A percentile compares a stretch with the other conserved stretches of the same genome.
Conservation (phyloP, 2,329 filamentous ascomycete species). For the Cercospora brassicicola region DNA sequence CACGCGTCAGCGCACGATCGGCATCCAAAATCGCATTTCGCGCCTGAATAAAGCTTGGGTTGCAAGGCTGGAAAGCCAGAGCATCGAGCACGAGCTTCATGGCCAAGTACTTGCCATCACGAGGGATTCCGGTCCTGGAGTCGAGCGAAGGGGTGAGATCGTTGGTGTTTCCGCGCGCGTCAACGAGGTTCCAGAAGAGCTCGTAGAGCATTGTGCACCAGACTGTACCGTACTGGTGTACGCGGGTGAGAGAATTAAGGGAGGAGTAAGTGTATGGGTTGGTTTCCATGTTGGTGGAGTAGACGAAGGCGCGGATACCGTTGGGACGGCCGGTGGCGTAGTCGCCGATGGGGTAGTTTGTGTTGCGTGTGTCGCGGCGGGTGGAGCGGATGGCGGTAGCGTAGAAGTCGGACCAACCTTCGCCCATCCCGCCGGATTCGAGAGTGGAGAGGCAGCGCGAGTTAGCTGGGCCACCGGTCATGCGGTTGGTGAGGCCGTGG, state of each 20-base stretch:
- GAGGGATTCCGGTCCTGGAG: conserved; percentile 47
- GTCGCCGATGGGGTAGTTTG: conserved; percentile 52
- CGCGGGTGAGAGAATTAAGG: conserved; percentile 43
- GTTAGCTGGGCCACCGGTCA: conserved; percentile 61
- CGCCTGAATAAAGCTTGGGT: conserved; percentile 55
- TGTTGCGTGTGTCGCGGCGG: conserved; percentile 48
- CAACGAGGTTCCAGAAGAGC: conserved; percentile 59
- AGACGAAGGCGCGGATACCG: conserved; percentile 54
- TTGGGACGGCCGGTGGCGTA: conserved; percentile 50
- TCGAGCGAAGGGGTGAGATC: conserved; percentile 39
- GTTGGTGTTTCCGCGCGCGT: conserved; percentile 56
- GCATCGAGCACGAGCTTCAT: conserved; percentile 57
- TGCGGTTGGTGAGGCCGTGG: conserved; percentile 55
- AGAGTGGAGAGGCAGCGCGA: conserved; percentile 48
- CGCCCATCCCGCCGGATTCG: conserved; percentile 60
- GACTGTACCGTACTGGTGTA: conserved; percentile 54
- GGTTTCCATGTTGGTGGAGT: conserved; percentile 52
- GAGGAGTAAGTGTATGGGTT: conserved; percentile 55
- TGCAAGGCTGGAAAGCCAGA: conserved; percentile 59
- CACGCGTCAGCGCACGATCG: conserved; percentile 54
- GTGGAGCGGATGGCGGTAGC: conserved; percentile 54
- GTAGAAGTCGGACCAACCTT: conserved; percentile 60
- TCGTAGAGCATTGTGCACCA: conserved; percentile 59
- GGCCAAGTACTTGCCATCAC: conserved; percentile 54
- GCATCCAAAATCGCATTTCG: conserved; percentile 59